A percentile compares a stretch with the other conserved stretches of the same genome.
phyloP scores from a whole-genome alignment of 495 filamentous ascomycete genomes.

The Rhypophila decipiens region DNA sequence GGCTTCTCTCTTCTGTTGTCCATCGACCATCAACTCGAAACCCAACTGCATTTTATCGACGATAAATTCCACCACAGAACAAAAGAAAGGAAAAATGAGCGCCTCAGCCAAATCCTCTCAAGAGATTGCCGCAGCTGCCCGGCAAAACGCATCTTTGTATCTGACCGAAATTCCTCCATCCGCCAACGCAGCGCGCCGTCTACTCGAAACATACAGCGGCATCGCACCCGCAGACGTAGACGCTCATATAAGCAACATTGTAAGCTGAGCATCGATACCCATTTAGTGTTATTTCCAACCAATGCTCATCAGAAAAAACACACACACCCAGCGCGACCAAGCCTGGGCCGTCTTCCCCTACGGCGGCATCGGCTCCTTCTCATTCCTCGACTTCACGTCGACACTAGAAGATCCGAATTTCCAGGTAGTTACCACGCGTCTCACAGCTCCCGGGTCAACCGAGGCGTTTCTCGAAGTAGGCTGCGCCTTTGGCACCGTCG shows the following conservation, averaged over 20 bases:
- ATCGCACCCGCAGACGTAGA: conserved; percentile 6
- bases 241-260: conserved; percentile 2
- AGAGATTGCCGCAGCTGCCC: too few relatives aligned
- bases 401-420: conserved; percentile 4
- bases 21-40: too few relatives aligned
- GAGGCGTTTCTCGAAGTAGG: conserved; percentile 40
- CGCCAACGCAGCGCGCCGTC: background rate
- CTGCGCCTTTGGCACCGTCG: conserved; percentile 40
- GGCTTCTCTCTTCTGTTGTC: too few relatives aligned
- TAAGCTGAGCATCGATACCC: background rate
- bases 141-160: background rate
- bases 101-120: too few relatives aligned
- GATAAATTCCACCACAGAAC: background rate
- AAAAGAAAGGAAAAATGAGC: too few relatives aligned
- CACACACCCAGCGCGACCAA: conserved; percentile 4
- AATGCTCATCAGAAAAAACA: too few relatives aligned
- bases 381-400: conserved; percentile 44
- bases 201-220: conserved; percentile 10
- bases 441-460: conserved; percentile 27
- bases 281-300: too few relatives aligned
- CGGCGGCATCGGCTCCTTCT: conserved; percentile 47
- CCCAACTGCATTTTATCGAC: too few relatives aligned
- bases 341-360: conserved; percentile 42
- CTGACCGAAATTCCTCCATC: background rate
- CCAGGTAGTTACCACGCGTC: conserved; percentile 10